These are phyloP conservation scores for Gracilariopsis chorda DNA, from an alignment of 23 red algal species.

Conservation along the genomic window DNA sequence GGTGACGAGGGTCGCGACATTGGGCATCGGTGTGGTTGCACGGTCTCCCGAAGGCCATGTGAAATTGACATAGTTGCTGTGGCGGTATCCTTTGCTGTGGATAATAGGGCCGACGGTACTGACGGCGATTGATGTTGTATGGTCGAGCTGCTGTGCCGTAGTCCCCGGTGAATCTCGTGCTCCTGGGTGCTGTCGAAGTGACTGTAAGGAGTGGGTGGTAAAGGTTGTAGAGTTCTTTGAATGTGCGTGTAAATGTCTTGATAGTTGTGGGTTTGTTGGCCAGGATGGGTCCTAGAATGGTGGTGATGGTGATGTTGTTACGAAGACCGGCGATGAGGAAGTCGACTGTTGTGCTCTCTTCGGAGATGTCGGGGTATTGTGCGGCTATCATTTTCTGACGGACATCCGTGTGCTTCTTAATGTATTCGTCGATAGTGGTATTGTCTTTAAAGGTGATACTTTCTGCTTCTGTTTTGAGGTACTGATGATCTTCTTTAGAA, in stretches of 20 bases:
- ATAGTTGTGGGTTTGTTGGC: too few relatives aligned
- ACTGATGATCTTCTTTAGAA: not conserved
- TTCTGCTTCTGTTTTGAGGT: not conserved
- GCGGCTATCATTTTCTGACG: not conserved
- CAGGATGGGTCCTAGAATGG: not conserved
- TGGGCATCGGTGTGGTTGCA: not conserved
- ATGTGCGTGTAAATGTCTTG: too few relatives aligned
- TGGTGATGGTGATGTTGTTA: not conserved
- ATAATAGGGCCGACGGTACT: not conserved
- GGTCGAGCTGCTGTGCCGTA: too few relatives aligned
- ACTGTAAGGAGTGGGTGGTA: too few relatives aligned
- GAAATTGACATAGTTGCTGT: not conserved
- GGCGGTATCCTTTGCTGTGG: not conserved
- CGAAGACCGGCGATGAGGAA: not conserved
- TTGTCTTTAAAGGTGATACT: not conserved
- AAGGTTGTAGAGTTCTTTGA: too few relatives aligned
- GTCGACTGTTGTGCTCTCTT: not conserved
- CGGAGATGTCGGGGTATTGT: not conserved
- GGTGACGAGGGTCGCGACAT: not conserved
- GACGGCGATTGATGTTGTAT: not conserved
- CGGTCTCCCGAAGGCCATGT: not conserved
- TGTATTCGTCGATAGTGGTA: not conserved
- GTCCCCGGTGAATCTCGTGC: too few relatives aligned
- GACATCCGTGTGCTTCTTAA: not conserved
- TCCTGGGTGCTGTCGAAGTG: too few relatives aligned